phyloP scores from a whole-genome alignment of 164 flowering plant species.

The Dillenia turbinata region DNA sequence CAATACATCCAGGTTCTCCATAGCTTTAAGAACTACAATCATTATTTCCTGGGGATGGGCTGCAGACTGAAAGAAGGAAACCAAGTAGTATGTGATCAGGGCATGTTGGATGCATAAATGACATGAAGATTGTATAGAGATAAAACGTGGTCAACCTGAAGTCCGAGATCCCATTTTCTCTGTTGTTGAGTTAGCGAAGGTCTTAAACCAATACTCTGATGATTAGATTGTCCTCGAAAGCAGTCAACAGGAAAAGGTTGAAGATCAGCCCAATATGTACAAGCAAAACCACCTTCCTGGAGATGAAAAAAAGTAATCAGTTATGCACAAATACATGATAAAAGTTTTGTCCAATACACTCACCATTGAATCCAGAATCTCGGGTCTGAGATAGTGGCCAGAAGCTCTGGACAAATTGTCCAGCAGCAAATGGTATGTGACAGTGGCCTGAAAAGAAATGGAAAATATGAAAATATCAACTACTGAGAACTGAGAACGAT shows the following conservation, averaged over 20 bases:
- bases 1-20: too few relatives aligned
- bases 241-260: too few relatives aligned
- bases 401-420: constrained; percentile 27
- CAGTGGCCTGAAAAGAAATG: constrained; percentile 28
- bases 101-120: background rate
- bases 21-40: too few relatives aligned
- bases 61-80: too few relatives aligned
- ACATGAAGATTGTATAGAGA: too few relatives aligned
- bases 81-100: too few relatives aligned
- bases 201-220: constrained; percentile 1
- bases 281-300: too few relatives aligned
- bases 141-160: constrained; percentile 12
- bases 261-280: too few relatives aligned
- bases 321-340: background rate
- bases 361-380: constrained; percentile 27
- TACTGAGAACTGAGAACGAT: background rate
- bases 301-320: background rate
- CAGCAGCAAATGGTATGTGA: constrained; percentile 34
- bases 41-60: too few relatives aligned
- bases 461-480: background rate
- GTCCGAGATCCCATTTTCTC: constrained; percentile 23
- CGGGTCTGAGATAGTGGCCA: constrained; percentile 25
- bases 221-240: constrained; percentile 3
- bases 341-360: background rate
- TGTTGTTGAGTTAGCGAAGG: constrained; percentile 5